Evolutionary conservation across 2,329 filamentous ascomycete genomes (phyloP).

Genomic region (Furcasterigmium furcatum): DNA sequence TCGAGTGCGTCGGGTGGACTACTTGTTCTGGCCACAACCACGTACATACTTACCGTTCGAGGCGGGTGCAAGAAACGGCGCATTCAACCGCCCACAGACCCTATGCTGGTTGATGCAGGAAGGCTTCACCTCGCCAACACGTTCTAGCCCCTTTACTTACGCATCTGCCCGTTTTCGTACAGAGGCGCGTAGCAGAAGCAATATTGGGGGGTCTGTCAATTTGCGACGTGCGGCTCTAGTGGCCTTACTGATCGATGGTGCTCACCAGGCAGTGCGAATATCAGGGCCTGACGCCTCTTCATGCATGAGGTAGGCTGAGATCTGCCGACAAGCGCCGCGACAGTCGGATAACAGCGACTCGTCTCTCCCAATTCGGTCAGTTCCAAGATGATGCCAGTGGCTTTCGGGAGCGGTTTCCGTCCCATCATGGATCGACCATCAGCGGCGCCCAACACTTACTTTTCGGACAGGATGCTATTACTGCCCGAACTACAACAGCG

Average conservation of each 20-base stretch:
- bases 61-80: too few relatives aligned
- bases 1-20: too few relatives aligned
- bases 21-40: too few relatives aligned
- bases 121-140: neutral
- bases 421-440: neutral
- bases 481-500: neutral
- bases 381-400: neutral
- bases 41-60: too few relatives aligned
- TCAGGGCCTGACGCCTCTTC: neutral
- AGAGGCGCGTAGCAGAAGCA: neutral
- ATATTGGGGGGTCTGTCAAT: neutral
- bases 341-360: neutral
- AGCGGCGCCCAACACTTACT: neutral
- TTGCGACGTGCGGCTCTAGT: neutral
- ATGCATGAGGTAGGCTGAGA: neutral
- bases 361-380: neutral
- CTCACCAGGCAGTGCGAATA: neutral
- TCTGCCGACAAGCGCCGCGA: conserved; percentile 1
- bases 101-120: too few relatives aligned
- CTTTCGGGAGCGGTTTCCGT: neutral
- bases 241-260: neutral
- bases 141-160: neutral
- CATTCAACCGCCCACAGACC: too few relatives aligned
- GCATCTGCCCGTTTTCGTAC: neutral
- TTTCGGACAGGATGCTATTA: neutral